Evolutionary conservation across 768 basidiomycete genomes (phyloP).

Genomic region (Leccinum ochraceum): DNA sequence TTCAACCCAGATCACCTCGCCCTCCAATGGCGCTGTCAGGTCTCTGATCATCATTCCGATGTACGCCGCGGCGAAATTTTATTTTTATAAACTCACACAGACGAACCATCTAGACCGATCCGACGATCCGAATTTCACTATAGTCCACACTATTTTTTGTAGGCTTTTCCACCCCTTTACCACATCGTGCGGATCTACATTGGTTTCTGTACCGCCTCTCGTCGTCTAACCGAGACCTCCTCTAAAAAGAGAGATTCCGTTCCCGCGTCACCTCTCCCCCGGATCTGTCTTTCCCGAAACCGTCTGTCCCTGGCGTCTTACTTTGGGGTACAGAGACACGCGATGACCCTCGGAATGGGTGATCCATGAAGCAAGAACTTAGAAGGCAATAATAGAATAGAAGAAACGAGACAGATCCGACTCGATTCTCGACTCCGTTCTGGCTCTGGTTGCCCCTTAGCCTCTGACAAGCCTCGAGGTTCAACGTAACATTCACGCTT

Average conservation of each 20-base stretch:
- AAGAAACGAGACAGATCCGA: background rate
- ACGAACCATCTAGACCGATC: background rate
- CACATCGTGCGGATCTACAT: constrained; percentile 1
- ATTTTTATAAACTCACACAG: background rate
- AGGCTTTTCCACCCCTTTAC: background rate
- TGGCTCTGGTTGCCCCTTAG: background rate
- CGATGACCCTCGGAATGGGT: background rate
- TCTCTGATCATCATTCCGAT: background rate
- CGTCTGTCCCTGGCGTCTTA: background rate
- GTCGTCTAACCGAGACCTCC: background rate
- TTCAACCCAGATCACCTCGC: constrained; percentile 1
- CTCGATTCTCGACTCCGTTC: background rate
- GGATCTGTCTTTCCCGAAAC: background rate
- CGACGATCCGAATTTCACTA: background rate
- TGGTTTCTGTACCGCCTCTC: background rate
- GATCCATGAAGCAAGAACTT: background rate
- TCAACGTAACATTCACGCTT: background rate
- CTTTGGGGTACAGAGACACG: background rate
- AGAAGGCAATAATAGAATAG: background rate
- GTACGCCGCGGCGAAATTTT: background rate
- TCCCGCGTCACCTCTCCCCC: background rate
- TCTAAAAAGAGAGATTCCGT: background rate
- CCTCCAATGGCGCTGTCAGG: background rate
- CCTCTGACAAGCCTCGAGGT: background rate
- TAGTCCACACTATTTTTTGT: background rate